Percentiles rank a stretch among this genome's conserved stretches.
Evolutionary conservation across 208 protist species (phyloP).

Genomic region (Trichomonas tenax): DNA sequence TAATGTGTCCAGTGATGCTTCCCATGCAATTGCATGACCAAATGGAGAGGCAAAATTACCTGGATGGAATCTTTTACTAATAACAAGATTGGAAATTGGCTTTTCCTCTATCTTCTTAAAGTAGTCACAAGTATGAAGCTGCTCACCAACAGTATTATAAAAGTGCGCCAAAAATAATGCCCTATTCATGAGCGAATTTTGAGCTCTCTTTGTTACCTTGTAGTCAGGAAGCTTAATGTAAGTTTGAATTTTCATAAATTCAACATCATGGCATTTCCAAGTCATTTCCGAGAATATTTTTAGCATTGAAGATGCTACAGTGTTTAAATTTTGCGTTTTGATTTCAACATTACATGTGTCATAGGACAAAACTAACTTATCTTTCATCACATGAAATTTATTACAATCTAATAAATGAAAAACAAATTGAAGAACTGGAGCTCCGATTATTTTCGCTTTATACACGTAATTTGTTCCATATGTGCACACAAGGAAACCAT

Average conservation of each 20-base stretch:
- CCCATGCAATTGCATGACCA: conserved; percentile 9
- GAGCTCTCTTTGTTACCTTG: not conserved
- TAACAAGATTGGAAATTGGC: not conserved
- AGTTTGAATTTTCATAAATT: not conserved
- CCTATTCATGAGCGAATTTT: not conserved
- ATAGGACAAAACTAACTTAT: not conserved
- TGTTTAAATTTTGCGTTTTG: not conserved
- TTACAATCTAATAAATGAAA: not conserved
- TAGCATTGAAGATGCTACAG: not conserved
- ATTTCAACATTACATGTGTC: not conserved
- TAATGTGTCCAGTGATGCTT: not conserved
- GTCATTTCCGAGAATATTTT: not conserved
- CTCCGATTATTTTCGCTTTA: not conserved
- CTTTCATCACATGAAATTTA: not conserved
- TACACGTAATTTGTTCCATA: not conserved
- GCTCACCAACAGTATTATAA: not conserved
- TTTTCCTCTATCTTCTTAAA: not conserved
- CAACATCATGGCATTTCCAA: not conserved
- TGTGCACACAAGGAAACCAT: not conserved
- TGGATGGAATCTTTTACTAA: not conserved
- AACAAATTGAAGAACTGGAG: not conserved
- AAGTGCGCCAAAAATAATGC: not conserved
- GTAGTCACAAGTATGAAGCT: not conserved
- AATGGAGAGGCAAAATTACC: not conserved
- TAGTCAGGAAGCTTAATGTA: not conserved